phyloP scores from a whole-genome alignment of 768 basidiomycete species.

The Mycena metata region DNA sequence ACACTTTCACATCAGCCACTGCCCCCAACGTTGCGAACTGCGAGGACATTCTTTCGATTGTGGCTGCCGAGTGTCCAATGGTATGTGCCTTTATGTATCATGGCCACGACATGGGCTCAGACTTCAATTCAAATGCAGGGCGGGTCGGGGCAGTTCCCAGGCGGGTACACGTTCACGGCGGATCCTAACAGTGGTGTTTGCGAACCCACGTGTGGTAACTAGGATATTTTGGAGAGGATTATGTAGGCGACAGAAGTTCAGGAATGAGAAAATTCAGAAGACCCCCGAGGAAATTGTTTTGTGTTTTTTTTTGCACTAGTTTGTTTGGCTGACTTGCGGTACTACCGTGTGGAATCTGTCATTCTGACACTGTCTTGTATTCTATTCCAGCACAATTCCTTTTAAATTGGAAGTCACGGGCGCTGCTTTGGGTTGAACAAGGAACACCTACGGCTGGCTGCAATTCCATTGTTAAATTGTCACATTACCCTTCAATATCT shows the following conservation, averaged over 20 bases:
- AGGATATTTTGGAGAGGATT: conserved; percentile 6
- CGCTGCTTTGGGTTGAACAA: too few relatives aligned
- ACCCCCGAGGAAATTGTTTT: conserved; percentile 1
- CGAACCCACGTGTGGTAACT: conserved; percentile 19
- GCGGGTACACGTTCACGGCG: conserved; percentile 14
- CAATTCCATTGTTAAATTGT: too few relatives aligned
- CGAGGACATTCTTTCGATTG: conserved; percentile 13
- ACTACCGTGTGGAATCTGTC: background rate
- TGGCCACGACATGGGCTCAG: conserved; percentile 10
- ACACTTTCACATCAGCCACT: conserved; percentile 8
- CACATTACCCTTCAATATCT: too few relatives aligned
- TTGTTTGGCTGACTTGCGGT: conserved; percentile 8
- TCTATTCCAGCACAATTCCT: too few relatives aligned
- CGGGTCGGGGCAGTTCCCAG: conserved; percentile 17
- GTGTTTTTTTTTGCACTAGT: background rate
- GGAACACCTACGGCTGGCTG: too few relatives aligned
- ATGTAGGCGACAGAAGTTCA: background rate
- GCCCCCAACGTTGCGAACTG: conserved; percentile 9
- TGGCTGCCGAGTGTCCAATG: conserved; percentile 15
- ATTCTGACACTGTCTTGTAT: background rate
- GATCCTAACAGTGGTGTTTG: conserved; percentile 16
- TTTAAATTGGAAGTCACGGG: too few relatives aligned
- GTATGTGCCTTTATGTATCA: conserved; percentile 16
- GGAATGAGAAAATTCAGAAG: conserved; percentile 6
- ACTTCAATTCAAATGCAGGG: conserved; percentile 19